These are phyloP conservation scores for Ustilago sp. DNA, from an alignment of 1,284 basidiomycete genomes.

Conservation along the genomic window DNA sequence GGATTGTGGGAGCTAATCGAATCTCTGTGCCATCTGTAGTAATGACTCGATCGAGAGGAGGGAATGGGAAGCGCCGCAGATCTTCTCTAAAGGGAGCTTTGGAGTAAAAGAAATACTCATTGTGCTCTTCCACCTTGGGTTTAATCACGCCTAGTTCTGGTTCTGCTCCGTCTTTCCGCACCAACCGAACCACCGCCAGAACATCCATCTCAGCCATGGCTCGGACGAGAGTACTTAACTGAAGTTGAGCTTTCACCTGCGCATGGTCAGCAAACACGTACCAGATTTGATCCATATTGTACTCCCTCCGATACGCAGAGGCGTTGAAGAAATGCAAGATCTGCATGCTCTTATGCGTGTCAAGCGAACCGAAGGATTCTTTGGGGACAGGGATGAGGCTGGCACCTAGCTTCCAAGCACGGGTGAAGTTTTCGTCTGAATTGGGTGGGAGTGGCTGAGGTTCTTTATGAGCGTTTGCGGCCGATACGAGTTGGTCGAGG, in stretches of 20 bases:
- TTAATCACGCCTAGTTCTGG: slow-evolving; percentile 73
- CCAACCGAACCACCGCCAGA: slow-evolving; percentile 84
- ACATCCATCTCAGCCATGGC: slow-evolving; percentile 79
- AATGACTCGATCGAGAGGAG: slow-evolving; percentile 80
- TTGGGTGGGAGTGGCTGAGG: slow-evolving; percentile 74
- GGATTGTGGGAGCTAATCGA: slow-evolving; percentile 82
- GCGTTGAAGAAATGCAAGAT: slow-evolving; percentile 84
- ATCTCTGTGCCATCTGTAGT: slow-evolving; percentile 81
- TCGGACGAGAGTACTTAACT: slow-evolving; percentile 84
- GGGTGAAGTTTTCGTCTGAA: slow-evolving; percentile 77
- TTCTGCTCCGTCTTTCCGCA: slow-evolving; percentile 78
- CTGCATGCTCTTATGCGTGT: slow-evolving; percentile 84
- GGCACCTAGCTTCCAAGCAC: slow-evolving; percentile 91
- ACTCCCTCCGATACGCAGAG: slow-evolving; percentile 72
- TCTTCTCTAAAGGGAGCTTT: slow-evolving; percentile 97
- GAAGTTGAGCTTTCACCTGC: slow-evolving; percentile 80
- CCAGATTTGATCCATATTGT: slow-evolving; percentile 85
- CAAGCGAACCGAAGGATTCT: slow-evolving; percentile 78
- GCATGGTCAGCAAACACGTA: slow-evolving; percentile 84
- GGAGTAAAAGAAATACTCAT: slow-evolving; percentile 53
- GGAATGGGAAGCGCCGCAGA: slow-evolving; percentile 85
- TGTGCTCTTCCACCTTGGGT: slow-evolving; percentile 50
- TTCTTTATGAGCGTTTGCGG: slow-evolving; percentile 69
- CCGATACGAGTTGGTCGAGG: slow-evolving; percentile 56
- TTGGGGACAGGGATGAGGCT: slow-evolving; percentile 80